Evolutionary conservation across 2,329 filamentous ascomycete species (phyloP), one percentile per base, ranked within the genome.

Genomic region (Capronia epimyces): DNA sequence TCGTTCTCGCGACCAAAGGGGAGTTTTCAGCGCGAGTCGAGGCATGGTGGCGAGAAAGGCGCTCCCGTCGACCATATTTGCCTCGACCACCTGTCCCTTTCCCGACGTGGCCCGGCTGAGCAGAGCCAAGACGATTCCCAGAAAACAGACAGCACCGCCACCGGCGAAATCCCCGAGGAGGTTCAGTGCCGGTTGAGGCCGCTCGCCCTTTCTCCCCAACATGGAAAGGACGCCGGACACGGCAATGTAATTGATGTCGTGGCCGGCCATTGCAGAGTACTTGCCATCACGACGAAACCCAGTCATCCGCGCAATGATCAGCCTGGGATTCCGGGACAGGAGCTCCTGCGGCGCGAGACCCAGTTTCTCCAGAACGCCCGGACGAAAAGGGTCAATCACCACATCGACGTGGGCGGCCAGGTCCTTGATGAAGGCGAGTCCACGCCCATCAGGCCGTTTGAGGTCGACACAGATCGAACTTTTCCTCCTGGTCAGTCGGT

Each of bases 161-260:
- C 89, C 91, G 0, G 87, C 91, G 59, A 97, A 96, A 66, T 96
- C 91, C 0, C 82, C 91, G 1, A 97, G 71, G 13, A 97, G 77
- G 63, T 97, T 96, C 5, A 75, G 80, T 0, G 91, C 91, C n/a
- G 90, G 78, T 55, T 85, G 83, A 1, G 91, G 91, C 58, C 79
- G 82, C 64, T 84, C 79, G 18, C 76, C 78, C 22, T 73, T 72
- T 0, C 86, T 75, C 20, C 57, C 57, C 2, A 97, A 77, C 67
- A 95, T 73, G 0, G 78, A 77, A 21, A 97, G 71, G 0, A 86
- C 84, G 0, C 91, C 91, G 0, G 84, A 86, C 0, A 95, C 87
- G 42, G 89, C 87, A 42, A 97, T 83, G 68, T 96, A 97, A 65
- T 97, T 96, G 67, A 96, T 95, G 67, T 95, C 90, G 66, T 96